Conservation (phyloP, 2,329 filamentous ascomycete genomes). For the Cercospora zeae-maydis region DNA sequence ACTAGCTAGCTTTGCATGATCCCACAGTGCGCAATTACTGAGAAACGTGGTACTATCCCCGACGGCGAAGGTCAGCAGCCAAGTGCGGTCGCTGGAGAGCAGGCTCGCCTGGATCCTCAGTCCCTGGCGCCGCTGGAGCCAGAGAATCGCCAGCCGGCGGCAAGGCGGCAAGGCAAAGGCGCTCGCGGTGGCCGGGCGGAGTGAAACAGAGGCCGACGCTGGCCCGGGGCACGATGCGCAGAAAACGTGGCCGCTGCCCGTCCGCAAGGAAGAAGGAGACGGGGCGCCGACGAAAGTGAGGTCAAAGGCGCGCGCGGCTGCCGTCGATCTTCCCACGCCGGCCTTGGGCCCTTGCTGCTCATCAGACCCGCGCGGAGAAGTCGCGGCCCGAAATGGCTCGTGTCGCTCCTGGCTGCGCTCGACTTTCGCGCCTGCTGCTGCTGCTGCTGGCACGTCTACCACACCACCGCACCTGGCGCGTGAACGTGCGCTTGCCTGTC, state of each 20-base stretch:
- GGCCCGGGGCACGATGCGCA: neutral
- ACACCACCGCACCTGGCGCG: neutral
- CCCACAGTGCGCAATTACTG: neutral
- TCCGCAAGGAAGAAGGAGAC: neutral
- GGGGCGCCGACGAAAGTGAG: neutral
- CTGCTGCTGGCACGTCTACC: neutral
- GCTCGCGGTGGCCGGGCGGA: constrained; percentile 1
- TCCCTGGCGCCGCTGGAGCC: constrained; percentile 2
- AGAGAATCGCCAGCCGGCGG: constrained; percentile 8
- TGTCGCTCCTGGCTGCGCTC: neutral
- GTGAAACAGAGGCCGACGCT: constrained; percentile 5
- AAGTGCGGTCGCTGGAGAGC: neutral
- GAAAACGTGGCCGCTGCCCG: neutral
- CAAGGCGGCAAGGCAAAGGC: neutral
- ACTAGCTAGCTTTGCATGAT: constrained; percentile 14
- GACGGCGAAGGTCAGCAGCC: constrained; percentile 2
- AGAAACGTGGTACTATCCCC: constrained; percentile 13
- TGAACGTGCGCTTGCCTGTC: no score
- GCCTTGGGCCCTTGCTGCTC: neutral
- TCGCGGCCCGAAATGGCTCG: neutral
- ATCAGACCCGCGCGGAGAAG: constrained; percentile 3
- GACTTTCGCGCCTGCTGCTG: neutral
- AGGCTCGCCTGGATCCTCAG: constrained; percentile 7
- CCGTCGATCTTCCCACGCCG: neutral
- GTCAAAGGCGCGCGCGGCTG: neutral